These are phyloP conservation scores for Capronia americana DNA, from an alignment of 2,329 filamentous ascomycete species.

Conservation along the genomic window DNA sequence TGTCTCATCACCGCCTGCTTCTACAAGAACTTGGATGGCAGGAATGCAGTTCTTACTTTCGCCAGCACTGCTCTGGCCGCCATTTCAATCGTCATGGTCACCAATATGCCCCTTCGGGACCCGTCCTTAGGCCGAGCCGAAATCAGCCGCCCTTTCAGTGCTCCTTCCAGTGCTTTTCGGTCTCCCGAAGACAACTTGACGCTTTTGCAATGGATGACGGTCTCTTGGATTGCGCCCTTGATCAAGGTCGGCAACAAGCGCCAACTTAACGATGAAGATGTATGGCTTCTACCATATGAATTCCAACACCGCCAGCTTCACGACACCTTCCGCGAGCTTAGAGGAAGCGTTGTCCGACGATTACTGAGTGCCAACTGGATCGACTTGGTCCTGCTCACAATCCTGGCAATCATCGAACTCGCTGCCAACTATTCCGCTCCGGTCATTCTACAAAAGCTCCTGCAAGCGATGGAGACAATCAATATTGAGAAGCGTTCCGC, in stretches of 20 bases:
- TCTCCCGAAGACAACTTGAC: constrained; percentile 80
- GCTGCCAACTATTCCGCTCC: constrained; percentile 66
- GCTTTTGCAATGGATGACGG: constrained; percentile 82
- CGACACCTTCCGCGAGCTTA: constrained; percentile 72
- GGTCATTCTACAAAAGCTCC: constrained; percentile 73
- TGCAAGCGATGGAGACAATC: constrained; percentile 68
- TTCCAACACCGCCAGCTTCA: constrained; percentile 82
- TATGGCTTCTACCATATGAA: constrained; percentile 79
- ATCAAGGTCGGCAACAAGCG: constrained; percentile 68
- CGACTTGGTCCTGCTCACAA: constrained; percentile 73
- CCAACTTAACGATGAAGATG: constrained; percentile 77
- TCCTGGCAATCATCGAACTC: constrained; percentile 69
- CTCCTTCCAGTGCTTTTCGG: constrained; percentile 66
- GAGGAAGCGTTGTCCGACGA: constrained; percentile 73
- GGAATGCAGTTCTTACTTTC: constrained; percentile 14
- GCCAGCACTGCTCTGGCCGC: constrained; percentile 21
- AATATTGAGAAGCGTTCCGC: constrained; percentile 61
- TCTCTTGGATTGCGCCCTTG: constrained; percentile 80
- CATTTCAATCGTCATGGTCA: constrained; percentile 59
- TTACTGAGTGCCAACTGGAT: constrained; percentile 78
- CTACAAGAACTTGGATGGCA: constrained; percentile 12
- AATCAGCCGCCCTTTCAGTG: constrained; percentile 65
- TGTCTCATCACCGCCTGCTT: constrained; percentile 22
- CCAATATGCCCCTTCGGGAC: constrained; percentile 74
- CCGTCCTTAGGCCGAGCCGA: constrained; percentile 59